Conservation (phyloP, 306 rosid species). For the Prunus dulcis region DNA sequence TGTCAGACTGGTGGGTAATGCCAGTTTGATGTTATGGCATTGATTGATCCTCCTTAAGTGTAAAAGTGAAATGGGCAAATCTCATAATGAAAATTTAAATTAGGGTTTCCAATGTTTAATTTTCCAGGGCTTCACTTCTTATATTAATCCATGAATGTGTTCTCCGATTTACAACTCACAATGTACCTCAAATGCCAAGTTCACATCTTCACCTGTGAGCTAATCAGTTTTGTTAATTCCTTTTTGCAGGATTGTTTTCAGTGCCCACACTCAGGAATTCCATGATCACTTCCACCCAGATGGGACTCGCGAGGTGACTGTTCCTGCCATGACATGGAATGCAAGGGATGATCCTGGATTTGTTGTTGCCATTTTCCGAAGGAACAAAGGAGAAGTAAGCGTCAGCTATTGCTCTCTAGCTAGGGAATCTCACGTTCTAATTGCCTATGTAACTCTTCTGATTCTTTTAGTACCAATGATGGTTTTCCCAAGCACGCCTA, state of each 20-base stretch:
- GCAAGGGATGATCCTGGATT: conserved; percentile 71
- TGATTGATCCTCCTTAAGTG: background rate
- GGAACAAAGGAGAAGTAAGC: conserved; percentile 43
- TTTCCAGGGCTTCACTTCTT: too few species aligned
- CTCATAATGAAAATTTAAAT: background rate
- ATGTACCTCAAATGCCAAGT: background rate
- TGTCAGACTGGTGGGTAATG: background rate
- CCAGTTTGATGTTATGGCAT: background rate
- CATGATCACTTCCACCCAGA: conserved; percentile 46
- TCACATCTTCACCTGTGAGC: background rate
- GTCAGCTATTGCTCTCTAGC: conserved; percentile 66
- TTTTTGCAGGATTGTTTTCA: conserved; percentile 55
- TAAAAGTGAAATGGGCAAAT: background rate
- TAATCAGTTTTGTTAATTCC: conserved; percentile 3
- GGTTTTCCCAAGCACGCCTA: conserved; percentile 15
- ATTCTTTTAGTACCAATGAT: conserved; percentile 22
- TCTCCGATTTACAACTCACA: background rate
- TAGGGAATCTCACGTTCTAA: conserved; percentile 49
- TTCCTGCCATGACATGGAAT: conserved; percentile 73
- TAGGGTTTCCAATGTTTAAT: background rate
- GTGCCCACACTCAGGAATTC: conserved; percentile 51
- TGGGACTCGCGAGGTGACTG: conserved; percentile 55
- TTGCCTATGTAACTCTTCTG: conserved; percentile 19
- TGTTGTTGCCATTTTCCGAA: conserved; percentile 56
- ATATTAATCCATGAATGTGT: background rate